Base-by-base conservation (phyloP, 208 protist species). In the Trypanosoma congolense region DNA sequence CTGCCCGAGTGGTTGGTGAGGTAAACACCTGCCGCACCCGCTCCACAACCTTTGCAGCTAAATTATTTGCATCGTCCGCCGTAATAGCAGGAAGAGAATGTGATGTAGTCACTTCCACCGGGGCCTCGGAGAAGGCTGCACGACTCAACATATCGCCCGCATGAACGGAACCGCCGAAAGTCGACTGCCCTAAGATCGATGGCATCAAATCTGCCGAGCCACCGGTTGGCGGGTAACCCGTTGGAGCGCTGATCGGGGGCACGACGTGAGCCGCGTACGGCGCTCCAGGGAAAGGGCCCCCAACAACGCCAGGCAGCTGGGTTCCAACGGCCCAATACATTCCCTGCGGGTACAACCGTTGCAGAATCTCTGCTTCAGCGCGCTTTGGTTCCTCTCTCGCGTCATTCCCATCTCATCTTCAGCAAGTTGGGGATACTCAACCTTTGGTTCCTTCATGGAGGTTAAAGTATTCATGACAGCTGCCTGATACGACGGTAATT, bases 21-120 rank as follows among this genome's bases (percentile, higher is more conserved):
- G 30, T 9, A 47, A 90, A 85, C 24, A 62, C 60, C 12, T 67
- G 56, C 38, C 71, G 72, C 31, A 75, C 46, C 24, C 69, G 61
- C 47, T 86, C 78, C 41, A 76, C 65, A n/a, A 86, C 42, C 21
- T 69, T 67, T 2, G 29, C 50, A 12, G 67, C 57, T 24, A 65
- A 63, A 22, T 73, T 65, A 68, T n/a, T 14, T 12, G 50, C 65
- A n/a, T 51, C 44, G 6, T 68, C 43, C 2, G 28, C 49, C 0
- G 47, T 58, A 28, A 72, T 53, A 2, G 36, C 4, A 30, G 54
- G 50, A 36, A 52, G 41, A 38, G 18, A 52, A 0, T 43, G 16
- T 40, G 29, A 10, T 35, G 18, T n/a, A 26, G 33, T 45, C 38
- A 36, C 42, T 40, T 28, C 36, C 47, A 31, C 24, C 55, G 24